Evolutionary conservation across 148 eudicot genomes (phyloP).

Genomic region (Rhododendron griersonianum): DNA sequence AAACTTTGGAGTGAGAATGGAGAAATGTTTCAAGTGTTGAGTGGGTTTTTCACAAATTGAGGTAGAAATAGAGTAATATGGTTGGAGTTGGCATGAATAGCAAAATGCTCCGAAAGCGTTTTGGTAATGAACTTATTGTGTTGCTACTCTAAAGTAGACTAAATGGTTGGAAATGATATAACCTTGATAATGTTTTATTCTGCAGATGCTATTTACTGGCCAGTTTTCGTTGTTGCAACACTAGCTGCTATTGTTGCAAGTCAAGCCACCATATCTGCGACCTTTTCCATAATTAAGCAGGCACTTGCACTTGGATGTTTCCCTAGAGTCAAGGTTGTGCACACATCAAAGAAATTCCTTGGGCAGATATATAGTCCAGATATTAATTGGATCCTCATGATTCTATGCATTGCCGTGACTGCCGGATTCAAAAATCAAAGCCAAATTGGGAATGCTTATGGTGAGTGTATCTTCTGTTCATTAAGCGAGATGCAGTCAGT

Average conservation of each 20-base stretch:
- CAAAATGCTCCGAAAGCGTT: background rate
- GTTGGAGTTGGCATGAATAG: background rate
- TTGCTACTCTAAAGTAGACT: background rate
- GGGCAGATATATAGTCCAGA: constrained; percentile 84
- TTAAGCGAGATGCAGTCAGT: background rate
- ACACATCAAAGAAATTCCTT: constrained; percentile 80
- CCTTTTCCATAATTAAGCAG: constrained; percentile 96
- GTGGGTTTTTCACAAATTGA: background rate
- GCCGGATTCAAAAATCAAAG: constrained; percentile 68
- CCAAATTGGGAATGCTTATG: constrained; percentile 66
- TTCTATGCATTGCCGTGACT: constrained; percentile 70
- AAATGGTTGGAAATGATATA: background rate
- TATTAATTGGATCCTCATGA: constrained; percentile 76
- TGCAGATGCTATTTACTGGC: constrained; percentile 41
- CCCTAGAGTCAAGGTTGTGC: constrained; percentile 94
- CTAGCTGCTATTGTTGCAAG: constrained; percentile 91
- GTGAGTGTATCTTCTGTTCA: constrained; percentile 3
- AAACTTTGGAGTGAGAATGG: background rate
- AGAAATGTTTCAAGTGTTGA: background rate
- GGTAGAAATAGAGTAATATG: background rate
- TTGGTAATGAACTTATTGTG: background rate
- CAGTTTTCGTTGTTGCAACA: constrained; percentile 79
- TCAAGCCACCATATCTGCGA: constrained; percentile 95
- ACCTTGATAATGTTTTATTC: background rate
- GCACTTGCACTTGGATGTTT: constrained; percentile 95